A percentile compares a stretch with the other conserved stretches of the same genome.
phyloP scores from a whole-genome alignment of 306 rosid species.

The Begonia masoniana region DNA sequence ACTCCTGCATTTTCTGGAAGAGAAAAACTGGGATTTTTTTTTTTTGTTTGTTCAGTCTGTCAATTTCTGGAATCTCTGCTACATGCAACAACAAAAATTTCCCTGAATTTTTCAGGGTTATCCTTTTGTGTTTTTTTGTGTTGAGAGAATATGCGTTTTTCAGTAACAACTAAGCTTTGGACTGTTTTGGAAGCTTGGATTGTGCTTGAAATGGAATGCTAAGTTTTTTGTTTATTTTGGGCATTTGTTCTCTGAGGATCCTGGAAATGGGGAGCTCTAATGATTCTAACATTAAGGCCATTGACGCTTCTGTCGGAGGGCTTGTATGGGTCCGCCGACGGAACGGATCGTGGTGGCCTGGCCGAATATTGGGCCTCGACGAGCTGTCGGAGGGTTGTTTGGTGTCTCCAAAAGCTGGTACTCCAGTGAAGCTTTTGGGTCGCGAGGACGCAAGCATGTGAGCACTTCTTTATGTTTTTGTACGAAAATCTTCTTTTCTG shows the following conservation, averaged over 20 bases:
- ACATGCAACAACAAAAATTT: slow-evolving; percentile 5
- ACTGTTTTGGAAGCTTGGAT: slow-evolving; percentile 3
- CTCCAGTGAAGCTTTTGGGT: slow-evolving; percentile 98
- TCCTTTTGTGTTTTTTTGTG: neutral
- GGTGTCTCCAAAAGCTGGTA: slow-evolving; percentile 94
- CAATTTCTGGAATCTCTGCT: neutral
- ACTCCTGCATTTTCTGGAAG: neutral
- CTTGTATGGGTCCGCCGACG: slow-evolving; percentile 99
- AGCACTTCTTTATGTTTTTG: slow-evolving; percentile 17
- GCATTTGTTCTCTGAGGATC: neutral
- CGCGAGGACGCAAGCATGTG: slow-evolving; percentile 99
- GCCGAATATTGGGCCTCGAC: slow-evolving; percentile 77
- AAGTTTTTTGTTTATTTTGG: slow-evolving; percentile 7
- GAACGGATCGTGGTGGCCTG: slow-evolving; percentile 99
- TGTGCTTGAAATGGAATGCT: slow-evolving; percentile 4
- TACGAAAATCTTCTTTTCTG: too few species aligned
- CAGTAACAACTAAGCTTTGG: slow-evolving; percentile 1
- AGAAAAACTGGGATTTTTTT: neutral
- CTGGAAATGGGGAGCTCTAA: slow-evolving; percentile 71
- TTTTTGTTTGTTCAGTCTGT: neutral
- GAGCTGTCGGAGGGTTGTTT: slow-evolving; percentile 74
- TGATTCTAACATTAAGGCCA: slow-evolving; percentile 46
- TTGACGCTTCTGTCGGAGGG: slow-evolving; percentile 85
- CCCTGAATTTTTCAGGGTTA: neutral
- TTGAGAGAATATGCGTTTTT: neutral